phyloP scores from a whole-genome alignment of 176 grass and related monocot species.

The Canna indica region DNA sequence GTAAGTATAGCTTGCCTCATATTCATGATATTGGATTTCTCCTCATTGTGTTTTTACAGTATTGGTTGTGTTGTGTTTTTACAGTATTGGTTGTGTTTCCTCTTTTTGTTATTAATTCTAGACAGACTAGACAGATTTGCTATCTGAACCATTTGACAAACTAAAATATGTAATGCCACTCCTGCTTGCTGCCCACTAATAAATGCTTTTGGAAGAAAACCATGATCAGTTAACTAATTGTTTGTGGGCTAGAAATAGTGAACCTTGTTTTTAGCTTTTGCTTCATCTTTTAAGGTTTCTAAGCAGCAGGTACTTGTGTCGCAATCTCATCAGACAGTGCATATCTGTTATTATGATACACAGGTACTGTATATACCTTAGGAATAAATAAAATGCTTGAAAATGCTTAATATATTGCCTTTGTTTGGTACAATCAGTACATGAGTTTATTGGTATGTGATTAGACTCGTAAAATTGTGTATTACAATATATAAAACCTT shows the following conservation, averaged over 20 bases:
- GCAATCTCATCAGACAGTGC: background rate
- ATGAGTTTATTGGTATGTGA: background rate
- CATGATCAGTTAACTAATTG: background rate
- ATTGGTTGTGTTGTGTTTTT: slow-evolving; percentile 15
- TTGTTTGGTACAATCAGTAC: background rate
- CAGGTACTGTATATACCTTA: background rate
- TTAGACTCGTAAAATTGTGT: background rate
- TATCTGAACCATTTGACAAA: background rate
- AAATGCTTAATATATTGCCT: background rate
- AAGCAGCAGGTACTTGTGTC: background rate
- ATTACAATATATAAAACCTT: background rate
- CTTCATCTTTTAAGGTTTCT: background rate
- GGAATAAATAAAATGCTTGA: background rate
- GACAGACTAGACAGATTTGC: background rate
- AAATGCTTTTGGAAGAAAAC: background rate
- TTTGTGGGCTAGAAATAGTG: background rate
- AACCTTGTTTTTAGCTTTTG: background rate
- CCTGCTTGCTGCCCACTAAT: no score
- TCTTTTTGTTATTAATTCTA: slow-evolving; percentile 22
- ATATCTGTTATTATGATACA: background rate
- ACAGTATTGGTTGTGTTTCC: slow-evolving; percentile 7
- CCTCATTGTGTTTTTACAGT: background rate
- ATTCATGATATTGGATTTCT: slow-evolving; percentile 3
- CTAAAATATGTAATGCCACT: no score
- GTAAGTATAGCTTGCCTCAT: slow-evolving; percentile 31